Evolutionary conservation across 805 yeast species (phyloP).

Genomic region (Yarrowia sp.): DNA sequence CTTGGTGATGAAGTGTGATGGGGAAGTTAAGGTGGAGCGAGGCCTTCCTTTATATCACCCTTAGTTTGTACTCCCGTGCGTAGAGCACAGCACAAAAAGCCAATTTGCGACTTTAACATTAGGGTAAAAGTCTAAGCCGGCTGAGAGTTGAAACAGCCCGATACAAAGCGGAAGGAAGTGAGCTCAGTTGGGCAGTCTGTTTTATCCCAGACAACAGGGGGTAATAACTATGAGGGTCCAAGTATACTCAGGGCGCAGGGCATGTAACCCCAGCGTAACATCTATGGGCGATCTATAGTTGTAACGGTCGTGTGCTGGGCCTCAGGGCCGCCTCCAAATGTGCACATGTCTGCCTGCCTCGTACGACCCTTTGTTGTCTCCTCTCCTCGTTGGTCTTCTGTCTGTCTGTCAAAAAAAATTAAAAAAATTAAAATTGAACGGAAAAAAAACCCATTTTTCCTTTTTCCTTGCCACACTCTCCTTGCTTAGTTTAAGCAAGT

Average conservation of each 20-base stretch:
- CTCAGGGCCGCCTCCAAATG: background rate
- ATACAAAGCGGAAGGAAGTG: conserved; percentile 8
- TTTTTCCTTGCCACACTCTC: background rate
- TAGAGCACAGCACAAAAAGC: background rate
- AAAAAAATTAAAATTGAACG: background rate
- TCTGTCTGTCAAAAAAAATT: background rate
- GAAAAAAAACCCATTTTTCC: background rate
- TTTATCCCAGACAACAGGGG: conserved; percentile 8
- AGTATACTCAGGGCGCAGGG: too few species aligned
- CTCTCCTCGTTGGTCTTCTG: background rate
- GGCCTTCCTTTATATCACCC: background rate
- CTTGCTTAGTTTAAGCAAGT: conserved; percentile 5
- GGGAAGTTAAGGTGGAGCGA: background rate
- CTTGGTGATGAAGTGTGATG: conserved; percentile 10
- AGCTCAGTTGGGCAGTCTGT: background rate
- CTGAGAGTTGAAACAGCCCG: background rate
- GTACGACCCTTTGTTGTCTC: background rate
- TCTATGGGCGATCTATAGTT: too few species aligned
- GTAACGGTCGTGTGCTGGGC: too few species aligned
- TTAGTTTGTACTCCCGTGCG: background rate
- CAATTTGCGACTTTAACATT: background rate
- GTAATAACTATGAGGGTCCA: too few species aligned
- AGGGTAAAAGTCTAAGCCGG: background rate
- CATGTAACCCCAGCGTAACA: too few species aligned
- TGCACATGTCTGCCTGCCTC: background rate